phyloP scores from a whole-genome alignment of 805 yeast species.

The Metschnikowia lachancei region DNA sequence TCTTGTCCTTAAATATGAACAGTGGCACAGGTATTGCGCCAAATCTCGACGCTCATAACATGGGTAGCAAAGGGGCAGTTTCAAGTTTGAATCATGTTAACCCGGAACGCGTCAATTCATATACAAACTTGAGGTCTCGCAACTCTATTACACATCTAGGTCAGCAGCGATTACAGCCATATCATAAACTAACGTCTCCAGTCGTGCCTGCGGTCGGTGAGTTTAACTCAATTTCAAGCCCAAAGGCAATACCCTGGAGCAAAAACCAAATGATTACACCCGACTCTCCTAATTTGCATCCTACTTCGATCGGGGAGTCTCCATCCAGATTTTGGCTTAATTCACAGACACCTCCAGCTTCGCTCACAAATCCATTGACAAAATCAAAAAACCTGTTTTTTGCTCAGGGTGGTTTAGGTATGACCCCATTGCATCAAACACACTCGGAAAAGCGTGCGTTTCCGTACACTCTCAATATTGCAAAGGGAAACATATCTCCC shows the following conservation, averaged over 20 bases:
- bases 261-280: constrained; percentile 30
- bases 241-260: constrained; percentile 32
- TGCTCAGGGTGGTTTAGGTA: constrained; percentile 4
- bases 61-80: constrained; percentile 3
- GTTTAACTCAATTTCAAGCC: constrained; percentile 16
- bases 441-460: constrained; percentile 1
- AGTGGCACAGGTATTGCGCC: constrained; percentile 1
- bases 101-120: constrained; percentile 20
- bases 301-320: constrained; percentile 52
- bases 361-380: constrained; percentile 24
- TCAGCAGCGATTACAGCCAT: constrained; percentile 38
- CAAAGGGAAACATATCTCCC: constrained; percentile 30
- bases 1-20: constrained; percentile 30
- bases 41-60: neutral
- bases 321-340: constrained; percentile 55
- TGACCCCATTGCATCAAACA: constrained; percentile 1
- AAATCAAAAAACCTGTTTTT: constrained; percentile 19
- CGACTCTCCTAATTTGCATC: constrained; percentile 52
- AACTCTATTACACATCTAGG: constrained; percentile 24
- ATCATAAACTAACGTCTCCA: constrained; percentile 31
- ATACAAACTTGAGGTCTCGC: constrained; percentile 17
- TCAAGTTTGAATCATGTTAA: constrained; percentile 6
- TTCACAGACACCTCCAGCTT: constrained; percentile 52
- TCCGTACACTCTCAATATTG: constrained; percentile 1
- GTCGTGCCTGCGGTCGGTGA: constrained; percentile 12